These are phyloP conservation scores for Trichomonas gallinae DNA, from an alignment of 208 protist genomes.

Conservation along the genomic window DNA sequence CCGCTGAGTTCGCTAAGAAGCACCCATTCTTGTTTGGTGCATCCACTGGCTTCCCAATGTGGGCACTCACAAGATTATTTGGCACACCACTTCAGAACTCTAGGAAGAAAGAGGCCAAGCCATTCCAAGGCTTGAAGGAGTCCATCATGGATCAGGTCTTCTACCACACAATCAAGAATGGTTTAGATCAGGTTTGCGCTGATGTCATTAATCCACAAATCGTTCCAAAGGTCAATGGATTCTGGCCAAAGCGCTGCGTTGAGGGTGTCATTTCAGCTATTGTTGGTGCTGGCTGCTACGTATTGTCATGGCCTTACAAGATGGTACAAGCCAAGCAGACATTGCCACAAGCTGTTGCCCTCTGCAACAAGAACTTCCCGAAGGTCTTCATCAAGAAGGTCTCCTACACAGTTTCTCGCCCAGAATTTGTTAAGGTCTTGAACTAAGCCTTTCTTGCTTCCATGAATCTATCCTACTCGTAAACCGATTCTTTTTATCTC, in stretches of 20 bases:
- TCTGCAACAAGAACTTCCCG: background rate
- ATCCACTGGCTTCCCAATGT: background rate
- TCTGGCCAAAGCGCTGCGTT: background rate
- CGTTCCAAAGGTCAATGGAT: background rate
- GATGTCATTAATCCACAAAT: background rate
- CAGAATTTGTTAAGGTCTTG: background rate
- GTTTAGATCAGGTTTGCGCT: background rate
- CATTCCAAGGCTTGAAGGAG: background rate
- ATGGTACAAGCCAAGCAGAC: background rate
- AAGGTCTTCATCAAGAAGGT: background rate
- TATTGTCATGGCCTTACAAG: background rate
- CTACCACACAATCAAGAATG: background rate
- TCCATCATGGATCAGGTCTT: background rate
- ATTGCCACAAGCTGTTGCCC: background rate
- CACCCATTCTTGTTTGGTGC: constrained; percentile 1
- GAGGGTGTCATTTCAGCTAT: background rate
- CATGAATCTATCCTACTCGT: too few species aligned
- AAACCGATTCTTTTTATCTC: too few species aligned
- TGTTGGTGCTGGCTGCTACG: background rate
- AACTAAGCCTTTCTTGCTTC: background rate
- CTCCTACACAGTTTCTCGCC: background rate
- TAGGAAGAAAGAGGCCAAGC: background rate
- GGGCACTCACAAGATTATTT: background rate
- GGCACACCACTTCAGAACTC: background rate
- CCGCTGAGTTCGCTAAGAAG: background rate